Percentiles rank a stretch among this genome's conserved stretches.
Evolutionary conservation across 495 filamentous ascomycete species (phyloP).

Genomic region (Talaromyces borbonicus): DNA sequence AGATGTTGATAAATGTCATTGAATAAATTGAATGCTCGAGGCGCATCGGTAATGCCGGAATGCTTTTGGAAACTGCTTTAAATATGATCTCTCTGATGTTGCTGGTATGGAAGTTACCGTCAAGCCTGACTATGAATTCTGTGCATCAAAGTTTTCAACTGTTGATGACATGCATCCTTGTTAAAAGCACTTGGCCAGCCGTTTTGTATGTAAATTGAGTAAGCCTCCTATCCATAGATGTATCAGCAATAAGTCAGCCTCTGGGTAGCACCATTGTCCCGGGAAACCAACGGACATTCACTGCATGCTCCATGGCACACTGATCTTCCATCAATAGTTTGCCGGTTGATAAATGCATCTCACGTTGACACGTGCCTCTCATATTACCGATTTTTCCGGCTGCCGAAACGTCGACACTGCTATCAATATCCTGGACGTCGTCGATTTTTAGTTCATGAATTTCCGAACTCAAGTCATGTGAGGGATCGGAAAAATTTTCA

Average conservation of each 20-base stretch:
- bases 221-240: neutral
- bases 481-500: neutral
- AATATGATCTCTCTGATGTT: no score
- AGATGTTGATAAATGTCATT: no score
- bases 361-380: neutral
- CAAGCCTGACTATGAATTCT: neutral
- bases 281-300: neutral
- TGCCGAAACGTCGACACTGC: no score
- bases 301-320: neutral
- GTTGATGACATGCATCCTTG: neutral
- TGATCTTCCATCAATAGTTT: neutral
- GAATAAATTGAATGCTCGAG: no score
- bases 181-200: conserved; percentile 4
- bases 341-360: neutral
- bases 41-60: no score
- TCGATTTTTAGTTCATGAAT: neutral
- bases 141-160: neutral
- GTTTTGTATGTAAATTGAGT: neutral
- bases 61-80: no score
- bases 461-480: neutral
- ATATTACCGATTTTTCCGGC: neutral
- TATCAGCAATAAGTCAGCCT: no score
- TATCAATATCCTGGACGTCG: neutral
- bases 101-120: no score
- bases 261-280: no score